phyloP scores from a whole-genome alignment of 352 stramenopile genomes.

The Pythium brachiatum region DNA sequence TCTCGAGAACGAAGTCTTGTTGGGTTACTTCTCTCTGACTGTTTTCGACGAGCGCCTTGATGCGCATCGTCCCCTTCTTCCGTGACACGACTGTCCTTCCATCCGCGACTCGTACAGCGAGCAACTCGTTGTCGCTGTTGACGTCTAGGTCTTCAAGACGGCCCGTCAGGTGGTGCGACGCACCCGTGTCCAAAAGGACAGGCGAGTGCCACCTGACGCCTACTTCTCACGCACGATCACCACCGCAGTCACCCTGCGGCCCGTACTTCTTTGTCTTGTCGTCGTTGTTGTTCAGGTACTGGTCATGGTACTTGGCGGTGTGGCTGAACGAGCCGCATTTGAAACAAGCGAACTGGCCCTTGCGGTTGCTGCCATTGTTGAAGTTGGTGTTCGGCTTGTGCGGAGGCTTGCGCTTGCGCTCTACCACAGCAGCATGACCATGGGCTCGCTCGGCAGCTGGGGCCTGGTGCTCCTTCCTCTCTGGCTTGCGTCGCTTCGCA shows the following conservation, averaged over 20 bases:
- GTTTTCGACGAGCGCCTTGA: conserved; percentile 5
- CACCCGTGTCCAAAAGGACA: not conserved
- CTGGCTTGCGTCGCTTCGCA: too few relatives aligned
- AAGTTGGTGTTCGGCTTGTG: not conserved
- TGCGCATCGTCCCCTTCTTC: not conserved
- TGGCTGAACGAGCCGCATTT: not conserved
- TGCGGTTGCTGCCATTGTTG: not conserved
- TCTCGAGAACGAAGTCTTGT: conserved; percentile 12
- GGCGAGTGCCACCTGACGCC: not conserved
- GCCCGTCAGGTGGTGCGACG: conserved; percentile 4
- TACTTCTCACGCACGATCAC: not conserved
- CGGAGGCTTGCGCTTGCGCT: not conserved
- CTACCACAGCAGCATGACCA: not conserved
- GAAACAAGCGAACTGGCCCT: not conserved
- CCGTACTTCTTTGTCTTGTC: too few relatives aligned
- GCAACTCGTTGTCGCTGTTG: not conserved
- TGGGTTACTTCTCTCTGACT: not conserved
- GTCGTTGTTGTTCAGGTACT: too few relatives aligned
- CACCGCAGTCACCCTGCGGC: too few relatives aligned
- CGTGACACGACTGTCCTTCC: conserved; percentile 3
- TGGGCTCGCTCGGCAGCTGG: too few relatives aligned
- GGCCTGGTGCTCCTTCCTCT: too few relatives aligned
- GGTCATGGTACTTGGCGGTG: not conserved
- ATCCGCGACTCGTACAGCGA: not conserved
- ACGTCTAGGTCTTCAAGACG: not conserved